These are phyloP conservation scores for Eimeria tenella DNA, from an alignment of 169 alveolate species.

Conservation along the genomic window DNA sequence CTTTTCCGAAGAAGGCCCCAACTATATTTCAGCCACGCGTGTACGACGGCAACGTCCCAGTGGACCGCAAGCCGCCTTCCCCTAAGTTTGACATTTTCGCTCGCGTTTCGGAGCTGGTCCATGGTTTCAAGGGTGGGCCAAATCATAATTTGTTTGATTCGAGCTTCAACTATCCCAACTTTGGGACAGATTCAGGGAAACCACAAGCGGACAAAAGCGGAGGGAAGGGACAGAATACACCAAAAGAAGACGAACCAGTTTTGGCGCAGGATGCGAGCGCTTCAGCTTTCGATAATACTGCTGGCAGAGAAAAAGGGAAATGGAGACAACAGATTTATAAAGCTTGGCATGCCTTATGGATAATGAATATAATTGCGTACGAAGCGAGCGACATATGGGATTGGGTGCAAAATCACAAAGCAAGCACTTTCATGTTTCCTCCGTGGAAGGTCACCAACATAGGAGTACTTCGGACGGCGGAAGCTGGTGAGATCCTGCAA, in stretches of 20 bases:
- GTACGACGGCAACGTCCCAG: conserved; percentile 62
- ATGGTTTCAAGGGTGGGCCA: not conserved
- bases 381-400: conserved; percentile 41
- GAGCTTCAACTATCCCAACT: not conserved
- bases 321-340: conserved; percentile 26
- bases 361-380: conserved; percentile 27
- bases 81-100: conserved; percentile 20
- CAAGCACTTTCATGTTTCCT: conserved; percentile 9
- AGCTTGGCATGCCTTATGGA: conserved; percentile 49
- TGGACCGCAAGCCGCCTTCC: conserved; percentile 30
- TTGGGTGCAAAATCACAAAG: conserved; percentile 48
- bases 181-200: not conserved
- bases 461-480: conserved; percentile 60
- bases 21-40: conserved; percentile 59
- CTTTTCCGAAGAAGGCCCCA: conserved; percentile 64
- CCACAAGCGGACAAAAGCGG: not conserved
- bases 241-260: not conserved
- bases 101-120: conserved; percentile 18
- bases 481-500: conserved; percentile 19
- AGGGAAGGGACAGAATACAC: not conserved
- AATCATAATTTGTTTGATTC: not conserved
- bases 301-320: not conserved
- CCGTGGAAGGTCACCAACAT: conserved; percentile 41
- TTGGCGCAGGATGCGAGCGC: not conserved
- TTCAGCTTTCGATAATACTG: not conserved